Base-by-base conservation (phyloP, 805 yeast genomes). In the Yarrowia sp. region DNA sequence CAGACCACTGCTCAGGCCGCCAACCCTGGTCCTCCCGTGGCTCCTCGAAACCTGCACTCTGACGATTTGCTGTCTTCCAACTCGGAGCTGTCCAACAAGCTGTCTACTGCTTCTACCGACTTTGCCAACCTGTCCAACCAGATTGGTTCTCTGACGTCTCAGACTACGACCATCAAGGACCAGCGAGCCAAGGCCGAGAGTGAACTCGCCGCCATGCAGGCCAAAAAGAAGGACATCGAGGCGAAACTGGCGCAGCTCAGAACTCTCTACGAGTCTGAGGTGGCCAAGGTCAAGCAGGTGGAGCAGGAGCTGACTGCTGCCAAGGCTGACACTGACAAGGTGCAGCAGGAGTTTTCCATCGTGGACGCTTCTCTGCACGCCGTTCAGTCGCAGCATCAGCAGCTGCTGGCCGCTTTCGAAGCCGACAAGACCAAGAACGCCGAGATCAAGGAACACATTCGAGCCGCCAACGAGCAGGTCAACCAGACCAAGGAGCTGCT, bases 111-210 rank as follows among this genome's bases (percentile, higher is more conserved):
- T 4, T 85, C 95, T 7, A 83, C 92, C 8, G 97, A 90, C 70
- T 83, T 91, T 74, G 97, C 96, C 14, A 90, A 92, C 70, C 80
- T 89, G 45, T 88, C 96, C 0, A 90, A 87, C 70, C 97, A 92
- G 77, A 87, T 90, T 68, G 85, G 85, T 68, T 88, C 96, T 0
- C 78, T 93, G 68, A 83, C 92, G 1, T 76, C 81, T 22, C 97
- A 92, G 75, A 89, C 96, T 1, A 79, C 89, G 0, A 82, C 81
- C 14, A 80, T 89, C 35, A 86, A 86, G 66, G 88, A 84, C 22
- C 89, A 89, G 75, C 86, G 90, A 67, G 78, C 83, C 17, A 83
- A 86, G 67, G 91, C 97, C 0, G 91, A 87, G 71, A 85, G 83
- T 65, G 97, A 93, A 72, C 80, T 92, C 64, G 79, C 85, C n/a